These are phyloP conservation scores for Phaeosphaeriaceae sp. DNA, from an alignment of 2,329 filamentous ascomycete genomes.

Conservation along the genomic window DNA sequence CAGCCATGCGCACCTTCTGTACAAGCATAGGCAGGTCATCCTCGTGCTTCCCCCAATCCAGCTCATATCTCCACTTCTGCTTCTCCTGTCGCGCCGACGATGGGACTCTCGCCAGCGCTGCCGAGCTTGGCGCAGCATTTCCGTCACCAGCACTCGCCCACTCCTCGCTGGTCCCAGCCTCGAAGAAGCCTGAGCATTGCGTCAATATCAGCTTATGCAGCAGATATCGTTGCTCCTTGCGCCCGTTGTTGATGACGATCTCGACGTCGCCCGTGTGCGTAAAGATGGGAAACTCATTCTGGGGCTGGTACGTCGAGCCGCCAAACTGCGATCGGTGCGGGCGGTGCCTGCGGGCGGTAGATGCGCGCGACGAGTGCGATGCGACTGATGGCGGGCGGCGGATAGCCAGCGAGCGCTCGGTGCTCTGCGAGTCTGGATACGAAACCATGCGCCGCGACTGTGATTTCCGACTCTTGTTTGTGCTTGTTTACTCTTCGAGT, in stretches of 20 bases:
- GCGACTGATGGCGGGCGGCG: conserved; percentile 70
- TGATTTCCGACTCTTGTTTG: conserved; percentile 1
- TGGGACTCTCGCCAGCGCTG: conserved; percentile 50
- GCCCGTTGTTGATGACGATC: conserved; percentile 74
- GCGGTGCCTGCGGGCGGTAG: conserved; percentile 67
- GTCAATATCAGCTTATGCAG: conserved; percentile 86
- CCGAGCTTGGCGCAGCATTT: conserved; percentile 26
- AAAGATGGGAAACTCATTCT: conserved; percentile 94
- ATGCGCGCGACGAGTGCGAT: conserved; percentile 62
- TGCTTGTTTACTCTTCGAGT: neutral
- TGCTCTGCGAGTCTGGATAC: conserved; percentile 62
- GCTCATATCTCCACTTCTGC: conserved; percentile 83
- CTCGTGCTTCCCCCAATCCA: conserved; percentile 74
- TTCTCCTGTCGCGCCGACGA: conserved; percentile 54
- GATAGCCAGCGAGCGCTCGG: conserved; percentile 63
- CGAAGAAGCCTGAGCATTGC: conserved; percentile 93
- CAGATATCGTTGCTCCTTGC: conserved; percentile 82
- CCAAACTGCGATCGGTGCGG: conserved; percentile 84
- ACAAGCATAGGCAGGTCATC: conserved; percentile 87
- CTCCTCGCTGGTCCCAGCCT: conserved; percentile 80
- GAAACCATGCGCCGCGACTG: conserved; percentile 63
- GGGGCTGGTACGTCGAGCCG: conserved; percentile 69
- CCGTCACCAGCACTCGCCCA: conserved; percentile 65
- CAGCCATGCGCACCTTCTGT: conserved; percentile 67
- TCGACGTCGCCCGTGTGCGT: conserved; percentile 91